Evolutionary conservation across 1,284 basidiomycete genomes (phyloP).

Genomic region (Cryptococcus floricola): DNA sequence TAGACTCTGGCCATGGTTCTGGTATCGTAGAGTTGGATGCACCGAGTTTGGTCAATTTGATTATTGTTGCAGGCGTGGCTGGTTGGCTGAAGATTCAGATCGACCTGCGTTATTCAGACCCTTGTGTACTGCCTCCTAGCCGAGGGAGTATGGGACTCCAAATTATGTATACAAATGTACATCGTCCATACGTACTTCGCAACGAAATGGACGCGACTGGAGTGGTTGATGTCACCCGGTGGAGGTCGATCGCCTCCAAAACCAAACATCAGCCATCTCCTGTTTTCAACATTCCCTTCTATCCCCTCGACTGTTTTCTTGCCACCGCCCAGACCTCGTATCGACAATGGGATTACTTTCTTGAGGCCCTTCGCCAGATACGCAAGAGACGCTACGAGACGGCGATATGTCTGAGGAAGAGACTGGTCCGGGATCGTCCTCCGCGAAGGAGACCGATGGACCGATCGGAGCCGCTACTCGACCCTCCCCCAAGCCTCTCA

Average conservation of each 20-base stretch:
- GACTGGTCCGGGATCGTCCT: not conserved
- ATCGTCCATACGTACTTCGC: not conserved
- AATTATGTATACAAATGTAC: not conserved
- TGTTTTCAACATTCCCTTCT: not conserved
- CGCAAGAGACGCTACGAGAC: not conserved
- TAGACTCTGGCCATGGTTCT: slow-evolving; percentile 7
- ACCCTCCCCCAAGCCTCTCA: too few relatives aligned
- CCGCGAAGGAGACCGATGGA: not conserved
- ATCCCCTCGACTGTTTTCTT: not conserved
- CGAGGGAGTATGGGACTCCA: not conserved
- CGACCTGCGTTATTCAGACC: not conserved
- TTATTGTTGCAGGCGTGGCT: not conserved
- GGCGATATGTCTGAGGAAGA: not conserved
- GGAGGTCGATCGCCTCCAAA: not conserved
- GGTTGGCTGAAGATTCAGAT: not conserved
- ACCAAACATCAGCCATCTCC: not conserved
- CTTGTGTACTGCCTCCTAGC: not conserved
- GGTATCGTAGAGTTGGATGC: slow-evolving; percentile 6
- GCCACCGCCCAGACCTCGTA: not conserved
- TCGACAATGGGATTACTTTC: not conserved
- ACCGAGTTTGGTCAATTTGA: not conserved
- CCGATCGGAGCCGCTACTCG: not conserved
- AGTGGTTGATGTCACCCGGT: slow-evolving; percentile 1
- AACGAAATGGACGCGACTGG: too few relatives aligned
- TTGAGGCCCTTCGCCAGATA: not conserved